phyloP scores from a whole-genome alignment of 148 eudicot genomes.

The Fallopia convolvulus region DNA sequence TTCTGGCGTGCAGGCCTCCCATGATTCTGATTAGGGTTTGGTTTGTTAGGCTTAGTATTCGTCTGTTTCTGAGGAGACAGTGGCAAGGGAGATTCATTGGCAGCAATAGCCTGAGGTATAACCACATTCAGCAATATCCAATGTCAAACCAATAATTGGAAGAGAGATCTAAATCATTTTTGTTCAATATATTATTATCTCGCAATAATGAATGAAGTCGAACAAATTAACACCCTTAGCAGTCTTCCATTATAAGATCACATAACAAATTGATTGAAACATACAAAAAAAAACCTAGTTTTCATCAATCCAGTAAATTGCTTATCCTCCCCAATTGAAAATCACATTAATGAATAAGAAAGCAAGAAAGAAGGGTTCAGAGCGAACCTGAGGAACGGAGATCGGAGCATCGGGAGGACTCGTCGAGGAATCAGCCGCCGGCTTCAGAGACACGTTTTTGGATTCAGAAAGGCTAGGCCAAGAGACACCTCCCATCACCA shows the following conservation, averaged over 20 bases:
- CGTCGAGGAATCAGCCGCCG: slow-evolving; percentile 29
- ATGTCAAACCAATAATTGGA: not conserved
- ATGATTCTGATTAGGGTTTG: slow-evolving; percentile 28
- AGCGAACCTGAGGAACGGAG: slow-evolving; percentile 14
- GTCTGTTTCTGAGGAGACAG: slow-evolving; percentile 30
- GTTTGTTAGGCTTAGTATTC: slow-evolving; percentile 32
- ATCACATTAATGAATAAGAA: not conserved
- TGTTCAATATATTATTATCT: not conserved
- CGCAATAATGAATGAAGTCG: not conserved
- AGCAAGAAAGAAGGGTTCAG: not conserved
- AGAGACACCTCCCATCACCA: slow-evolving; percentile 56
- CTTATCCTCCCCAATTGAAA: not conserved
- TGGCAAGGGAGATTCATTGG: slow-evolving; percentile 2
- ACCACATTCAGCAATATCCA: not conserved
- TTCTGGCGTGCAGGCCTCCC: slow-evolving; percentile 49
- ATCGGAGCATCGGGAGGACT: slow-evolving; percentile 38
- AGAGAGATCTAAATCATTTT: not conserved
- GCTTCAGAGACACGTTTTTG: slow-evolving; percentile 47
- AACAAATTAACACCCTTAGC: not conserved
- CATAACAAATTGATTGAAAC: not conserved
- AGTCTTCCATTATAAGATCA: not conserved
- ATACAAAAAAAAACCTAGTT: not conserved
- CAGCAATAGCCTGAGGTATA: slow-evolving; percentile 37
- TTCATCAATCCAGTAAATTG: not conserved
- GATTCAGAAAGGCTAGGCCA: slow-evolving; percentile 87